Conservation (phyloP, 2,329 filamentous ascomycete genomes). For the Leptographium flavum region DNA sequence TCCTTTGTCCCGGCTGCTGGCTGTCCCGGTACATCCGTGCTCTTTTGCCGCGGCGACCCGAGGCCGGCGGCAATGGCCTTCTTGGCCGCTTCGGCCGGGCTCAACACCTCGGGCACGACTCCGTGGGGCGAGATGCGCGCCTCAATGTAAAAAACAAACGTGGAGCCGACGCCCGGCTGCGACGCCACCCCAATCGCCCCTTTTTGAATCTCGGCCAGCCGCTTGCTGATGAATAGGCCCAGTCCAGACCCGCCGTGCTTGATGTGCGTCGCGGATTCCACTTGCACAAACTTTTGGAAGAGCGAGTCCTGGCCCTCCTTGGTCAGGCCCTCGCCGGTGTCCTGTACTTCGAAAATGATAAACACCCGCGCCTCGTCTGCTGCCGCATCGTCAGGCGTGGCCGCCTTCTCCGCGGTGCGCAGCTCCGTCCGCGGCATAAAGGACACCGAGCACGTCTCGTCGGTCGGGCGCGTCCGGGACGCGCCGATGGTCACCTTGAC, state of each 20-base stretch:
- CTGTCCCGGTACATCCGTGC: not conserved
- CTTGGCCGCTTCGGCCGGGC: slow-evolving; percentile 7
- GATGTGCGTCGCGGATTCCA: slow-evolving; percentile 60
- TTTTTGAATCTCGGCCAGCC: slow-evolving; percentile 68
- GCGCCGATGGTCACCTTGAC: slow-evolving; percentile 34
- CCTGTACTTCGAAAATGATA: slow-evolving; percentile 59
- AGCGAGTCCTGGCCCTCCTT: slow-evolving; percentile 58
- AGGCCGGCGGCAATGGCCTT: not conserved
- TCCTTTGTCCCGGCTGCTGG: too few species aligned
- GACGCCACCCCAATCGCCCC: slow-evolving; percentile 65
- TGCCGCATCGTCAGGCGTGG: too few species aligned
- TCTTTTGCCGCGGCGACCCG: not conserved
- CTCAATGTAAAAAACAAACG: slow-evolving; percentile 62
- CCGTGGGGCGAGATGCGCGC: slow-evolving; percentile 29
- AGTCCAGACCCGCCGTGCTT: slow-evolving; percentile 69
- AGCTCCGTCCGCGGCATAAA: slow-evolving; percentile 40
- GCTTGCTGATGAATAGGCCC: slow-evolving; percentile 64
- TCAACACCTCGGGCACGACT: slow-evolving; percentile 24
- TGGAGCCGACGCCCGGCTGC: slow-evolving; percentile 55
- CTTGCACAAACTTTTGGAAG: slow-evolving; percentile 69
- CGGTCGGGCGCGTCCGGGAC: slow-evolving; percentile 23
- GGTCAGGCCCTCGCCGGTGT: slow-evolving; percentile 62
- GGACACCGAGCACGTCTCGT: slow-evolving; percentile 33
- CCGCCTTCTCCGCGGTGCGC: not conserved
- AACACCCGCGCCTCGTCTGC: slow-evolving; percentile 35